A percentile compares a stretch with the other conserved stretches of the same genome.
These are phyloP conservation scores for Gaeumannomyces tritici DNA, from an alignment of 2,329 filamentous ascomycete species.

Conservation along the genomic window DNA sequence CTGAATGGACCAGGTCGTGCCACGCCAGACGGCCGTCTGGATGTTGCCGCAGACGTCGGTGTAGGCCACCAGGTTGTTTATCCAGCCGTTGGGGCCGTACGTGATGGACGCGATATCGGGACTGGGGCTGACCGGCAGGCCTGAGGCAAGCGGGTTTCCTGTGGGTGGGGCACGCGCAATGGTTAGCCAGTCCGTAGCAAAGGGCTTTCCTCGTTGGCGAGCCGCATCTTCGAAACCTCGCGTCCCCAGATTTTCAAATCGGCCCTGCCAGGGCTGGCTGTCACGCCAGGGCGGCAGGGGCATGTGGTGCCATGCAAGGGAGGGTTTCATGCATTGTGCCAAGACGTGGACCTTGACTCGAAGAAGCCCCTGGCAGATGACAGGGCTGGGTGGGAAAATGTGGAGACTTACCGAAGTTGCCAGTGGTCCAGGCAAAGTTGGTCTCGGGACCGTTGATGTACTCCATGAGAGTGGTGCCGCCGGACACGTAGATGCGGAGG, in stretches of 20 bases:
- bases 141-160: not conserved
- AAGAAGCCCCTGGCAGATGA: not conserved
- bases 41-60: not conserved
- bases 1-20: not conserved
- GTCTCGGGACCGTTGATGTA: not conserved
- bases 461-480: not conserved
- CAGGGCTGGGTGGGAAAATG: not conserved
- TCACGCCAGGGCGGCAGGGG: not conserved
- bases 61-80: conserved; percentile 1
- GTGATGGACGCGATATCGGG: conserved; percentile 1
- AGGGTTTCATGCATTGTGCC: not conserved
- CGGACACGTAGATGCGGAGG: not conserved
- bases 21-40: conserved; percentile 1
- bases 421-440: not conserved
- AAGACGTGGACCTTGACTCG: not conserved
- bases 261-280: not conserved
- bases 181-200: not conserved
- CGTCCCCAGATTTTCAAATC: too few relatives aligned
- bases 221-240: not conserved
- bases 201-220: not conserved
- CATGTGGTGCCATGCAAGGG: not conserved
- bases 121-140: not conserved
- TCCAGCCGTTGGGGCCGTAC: conserved; percentile 1
- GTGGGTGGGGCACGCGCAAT: not conserved
- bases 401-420: conserved; percentile 1